A percentile compares a stretch with the other conserved stretches of the same genome.
Conservation (phyloP, 768 basidiomycete species). For the Boletus speciosus region DNA sequence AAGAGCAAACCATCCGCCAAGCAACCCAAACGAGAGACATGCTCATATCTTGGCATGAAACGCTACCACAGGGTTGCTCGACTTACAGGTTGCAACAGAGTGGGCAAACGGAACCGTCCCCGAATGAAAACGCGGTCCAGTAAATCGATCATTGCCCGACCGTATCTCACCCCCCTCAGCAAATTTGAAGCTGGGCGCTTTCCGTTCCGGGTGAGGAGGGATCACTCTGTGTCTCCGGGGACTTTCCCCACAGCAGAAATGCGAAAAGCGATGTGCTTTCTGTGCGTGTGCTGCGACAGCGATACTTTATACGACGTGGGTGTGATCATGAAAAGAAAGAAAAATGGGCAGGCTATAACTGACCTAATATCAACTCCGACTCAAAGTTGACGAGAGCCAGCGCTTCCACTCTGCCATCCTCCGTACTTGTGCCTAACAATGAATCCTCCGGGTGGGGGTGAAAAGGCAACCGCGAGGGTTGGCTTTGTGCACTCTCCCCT, state of each 20-base stretch:
- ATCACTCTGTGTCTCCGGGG: constrained; percentile 81
- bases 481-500: constrained; percentile 25
- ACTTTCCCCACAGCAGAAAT: constrained; percentile 85
- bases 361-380: constrained; percentile 20
- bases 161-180: constrained; percentile 52
- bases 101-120: constrained; percentile 44
- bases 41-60: constrained; percentile 78
- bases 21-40: constrained; percentile 44
- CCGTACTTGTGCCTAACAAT: constrained; percentile 3
- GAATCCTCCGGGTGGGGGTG: constrained; percentile 15
- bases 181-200: constrained; percentile 73
- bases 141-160: constrained; percentile 49
- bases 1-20: constrained; percentile 37
- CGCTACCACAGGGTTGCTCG: constrained; percentile 37
- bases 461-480: constrained; percentile 15
- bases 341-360: constrained; percentile 20
- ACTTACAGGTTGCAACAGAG: constrained; percentile 50
- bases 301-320: constrained; percentile 71
- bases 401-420: not conserved
- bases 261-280: constrained; percentile 45
- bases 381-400: constrained; percentile 3
- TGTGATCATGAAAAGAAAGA: constrained; percentile 12
- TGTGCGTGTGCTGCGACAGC: constrained; percentile 82
- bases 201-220: constrained; percentile 56
- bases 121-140: constrained; percentile 22